Percentiles rank a stretch among this genome's conserved stretches.
Conservation (phyloP, 106 monocot genomes). For the Acorus gramineus region DNA sequence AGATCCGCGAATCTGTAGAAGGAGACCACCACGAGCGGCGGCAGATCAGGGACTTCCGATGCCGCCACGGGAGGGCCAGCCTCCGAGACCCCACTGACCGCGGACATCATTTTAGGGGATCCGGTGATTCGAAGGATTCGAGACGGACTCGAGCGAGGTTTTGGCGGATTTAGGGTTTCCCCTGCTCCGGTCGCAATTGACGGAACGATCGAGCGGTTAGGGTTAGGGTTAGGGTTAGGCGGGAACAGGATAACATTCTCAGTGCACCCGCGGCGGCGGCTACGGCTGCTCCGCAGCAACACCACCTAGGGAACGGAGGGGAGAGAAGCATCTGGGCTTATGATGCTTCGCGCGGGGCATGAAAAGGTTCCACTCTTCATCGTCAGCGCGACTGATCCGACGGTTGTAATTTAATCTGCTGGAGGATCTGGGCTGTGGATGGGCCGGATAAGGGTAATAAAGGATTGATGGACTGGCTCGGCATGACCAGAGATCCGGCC, state of each 20-base stretch:
- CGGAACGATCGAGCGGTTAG: neutral
- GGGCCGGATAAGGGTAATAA: no score
- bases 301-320: neutral
- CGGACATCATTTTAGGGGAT: neutral
- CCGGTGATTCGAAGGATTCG: neutral
- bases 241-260: constrained; percentile 5
- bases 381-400: no score
- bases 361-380: no score
- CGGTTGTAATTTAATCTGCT: no score
- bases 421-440: no score
- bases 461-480: no score
- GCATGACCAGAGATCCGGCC: no score
- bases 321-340: neutral
- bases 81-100: neutral
- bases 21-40: constrained; percentile 65
- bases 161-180: neutral
- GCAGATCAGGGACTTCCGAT: neutral
- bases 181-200: constrained; percentile 1
- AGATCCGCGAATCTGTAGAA: constrained; percentile 88
- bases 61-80: neutral
- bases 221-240: constrained; percentile 7
- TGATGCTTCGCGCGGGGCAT: no score
- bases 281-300: neutral
- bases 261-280: constrained; percentile 9
- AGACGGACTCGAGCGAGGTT: neutral